Conservation (phyloP, 202 grass and related monocot species). For the Setaria viridis region DNA sequence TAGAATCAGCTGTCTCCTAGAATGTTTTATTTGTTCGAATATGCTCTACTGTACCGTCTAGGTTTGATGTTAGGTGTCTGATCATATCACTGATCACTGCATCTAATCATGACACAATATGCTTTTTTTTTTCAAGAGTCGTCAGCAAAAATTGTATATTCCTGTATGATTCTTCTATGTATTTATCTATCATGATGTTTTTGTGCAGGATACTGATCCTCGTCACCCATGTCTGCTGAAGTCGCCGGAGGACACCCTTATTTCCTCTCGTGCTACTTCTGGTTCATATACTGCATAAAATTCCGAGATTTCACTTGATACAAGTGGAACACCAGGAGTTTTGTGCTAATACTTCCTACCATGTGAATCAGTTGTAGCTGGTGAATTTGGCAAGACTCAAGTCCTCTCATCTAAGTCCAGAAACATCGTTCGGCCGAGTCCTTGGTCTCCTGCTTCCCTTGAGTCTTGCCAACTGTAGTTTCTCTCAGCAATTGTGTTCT, state of each 20-base stretch:
- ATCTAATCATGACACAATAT: not conserved
- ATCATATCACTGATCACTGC: not conserved
- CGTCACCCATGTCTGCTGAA: constrained; percentile 83
- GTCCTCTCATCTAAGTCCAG: constrained; percentile 40
- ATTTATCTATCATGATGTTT: constrained; percentile 8
- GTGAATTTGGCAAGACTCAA: constrained; percentile 63
- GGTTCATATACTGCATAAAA: constrained; percentile 82
- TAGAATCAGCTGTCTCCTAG: not conserved
- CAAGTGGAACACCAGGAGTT: constrained; percentile 55
- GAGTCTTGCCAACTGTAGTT: constrained; percentile 57
- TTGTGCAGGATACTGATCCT: constrained; percentile 61
- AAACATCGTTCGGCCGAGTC: constrained; percentile 35
- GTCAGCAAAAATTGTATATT: not conserved
- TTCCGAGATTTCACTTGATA: constrained; percentile 87
- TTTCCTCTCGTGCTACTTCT: constrained; percentile 77
- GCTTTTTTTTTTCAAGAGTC: not conserved
- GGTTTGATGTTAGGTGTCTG: not conserved
- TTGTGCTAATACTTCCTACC: constrained; percentile 63
- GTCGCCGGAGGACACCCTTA: constrained; percentile 54
- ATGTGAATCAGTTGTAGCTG: constrained; percentile 59
- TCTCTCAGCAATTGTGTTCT: constrained; percentile 20
- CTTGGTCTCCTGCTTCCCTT: constrained; percentile 38
- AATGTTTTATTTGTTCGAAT: not conserved
- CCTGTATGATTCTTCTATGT: not conserved
- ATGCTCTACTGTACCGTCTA: not conserved